Conservation (phyloP, 768 basidiomycete genomes). For the Boletus speciosus region DNA sequence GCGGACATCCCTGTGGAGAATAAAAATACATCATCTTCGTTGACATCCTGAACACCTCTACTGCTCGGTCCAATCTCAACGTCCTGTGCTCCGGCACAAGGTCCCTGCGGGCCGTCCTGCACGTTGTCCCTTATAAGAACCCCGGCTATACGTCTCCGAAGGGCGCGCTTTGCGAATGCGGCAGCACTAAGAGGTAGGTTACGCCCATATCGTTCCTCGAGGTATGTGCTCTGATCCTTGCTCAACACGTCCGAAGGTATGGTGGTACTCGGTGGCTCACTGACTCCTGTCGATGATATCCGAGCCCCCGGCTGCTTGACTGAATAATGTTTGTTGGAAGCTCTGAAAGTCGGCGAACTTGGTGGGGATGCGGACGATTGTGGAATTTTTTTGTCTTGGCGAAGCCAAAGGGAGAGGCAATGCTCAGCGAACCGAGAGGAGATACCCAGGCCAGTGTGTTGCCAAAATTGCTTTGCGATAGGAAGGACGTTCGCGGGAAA, state of each 20-base stretch:
- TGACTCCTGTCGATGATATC: constrained; percentile 5
- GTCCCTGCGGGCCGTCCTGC: constrained; percentile 32
- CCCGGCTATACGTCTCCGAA: constrained; percentile 88
- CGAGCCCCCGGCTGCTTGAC: constrained; percentile 17
- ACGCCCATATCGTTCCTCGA: constrained; percentile 94
- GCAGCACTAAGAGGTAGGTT: constrained; percentile 76
- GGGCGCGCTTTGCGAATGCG: constrained; percentile 76
- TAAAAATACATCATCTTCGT: constrained; percentile 86
- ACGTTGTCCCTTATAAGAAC: constrained; percentile 62
- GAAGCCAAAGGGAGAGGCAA: constrained; percentile 67
- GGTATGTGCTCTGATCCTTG: constrained; percentile 65
- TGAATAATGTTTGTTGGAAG: constrained; percentile 58
- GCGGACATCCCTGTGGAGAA: constrained; percentile 90
- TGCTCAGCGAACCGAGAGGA: constrained; percentile 84
- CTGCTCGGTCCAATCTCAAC: constrained; percentile 57
- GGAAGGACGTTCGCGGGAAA: constrained; percentile 60
- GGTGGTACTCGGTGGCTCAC: constrained; percentile 4
- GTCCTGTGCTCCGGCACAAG: constrained; percentile 44
- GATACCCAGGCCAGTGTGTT: constrained; percentile 88
- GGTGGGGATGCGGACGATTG: constrained; percentile 29
- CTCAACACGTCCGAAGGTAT: constrained; percentile 45
- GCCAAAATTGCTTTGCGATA: constrained; percentile 91
- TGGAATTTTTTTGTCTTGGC: constrained; percentile 31
- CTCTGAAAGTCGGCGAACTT: constrained; percentile 31
- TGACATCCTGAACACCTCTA: constrained; percentile 64